Evolutionary conservation across 1,284 basidiomycete species (phyloP).

Genomic region (Amylostereum chailletii): DNA sequence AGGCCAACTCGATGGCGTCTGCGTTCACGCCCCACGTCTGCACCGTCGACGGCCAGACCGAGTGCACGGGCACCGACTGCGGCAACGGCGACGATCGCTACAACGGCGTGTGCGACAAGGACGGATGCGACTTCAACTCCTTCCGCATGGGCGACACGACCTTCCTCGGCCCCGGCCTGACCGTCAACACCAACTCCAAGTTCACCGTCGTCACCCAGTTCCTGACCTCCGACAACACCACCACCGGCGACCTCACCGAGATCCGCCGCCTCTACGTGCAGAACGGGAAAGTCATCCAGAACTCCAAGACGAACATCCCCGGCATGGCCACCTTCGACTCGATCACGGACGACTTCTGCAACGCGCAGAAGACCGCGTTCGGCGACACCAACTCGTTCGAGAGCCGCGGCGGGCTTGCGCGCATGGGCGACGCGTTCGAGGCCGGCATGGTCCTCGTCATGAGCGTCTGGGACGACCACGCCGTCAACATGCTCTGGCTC

Average conservation of each 20-base stretch:
- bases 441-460: constrained; percentile 46
- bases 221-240: constrained; percentile 35
- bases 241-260: constrained; percentile 35
- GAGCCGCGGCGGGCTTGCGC: constrained; percentile 31
- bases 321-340: constrained; percentile 28
- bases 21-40: constrained; percentile 47
- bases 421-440: constrained; percentile 35
- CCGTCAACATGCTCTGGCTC: constrained; percentile 31
- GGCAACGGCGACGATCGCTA: constrained; percentile 22
- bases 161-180: constrained; percentile 39
- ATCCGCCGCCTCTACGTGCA: constrained; percentile 48
- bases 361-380: constrained; percentile 27
- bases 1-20: constrained; percentile 41
- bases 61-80: constrained; percentile 24
- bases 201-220: constrained; percentile 52
- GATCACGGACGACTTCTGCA: constrained; percentile 28
- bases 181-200: constrained; percentile 33
- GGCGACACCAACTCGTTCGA: constrained; percentile 37
- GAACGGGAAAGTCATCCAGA: constrained; percentile 40
- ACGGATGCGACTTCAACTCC: constrained; percentile 52
- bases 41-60: constrained; percentile 27
- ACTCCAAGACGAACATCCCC: constrained; percentile 35
- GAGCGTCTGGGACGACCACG: constrained; percentile 35
- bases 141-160: constrained; percentile 40
- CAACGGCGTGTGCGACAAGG: constrained; percentile 36